Evolutionary conservation across 1,284 basidiomycete species (phyloP), one percentile per base, ranked within the genome.

Genomic region (Pyrrhoderma lamaoense): DNA sequence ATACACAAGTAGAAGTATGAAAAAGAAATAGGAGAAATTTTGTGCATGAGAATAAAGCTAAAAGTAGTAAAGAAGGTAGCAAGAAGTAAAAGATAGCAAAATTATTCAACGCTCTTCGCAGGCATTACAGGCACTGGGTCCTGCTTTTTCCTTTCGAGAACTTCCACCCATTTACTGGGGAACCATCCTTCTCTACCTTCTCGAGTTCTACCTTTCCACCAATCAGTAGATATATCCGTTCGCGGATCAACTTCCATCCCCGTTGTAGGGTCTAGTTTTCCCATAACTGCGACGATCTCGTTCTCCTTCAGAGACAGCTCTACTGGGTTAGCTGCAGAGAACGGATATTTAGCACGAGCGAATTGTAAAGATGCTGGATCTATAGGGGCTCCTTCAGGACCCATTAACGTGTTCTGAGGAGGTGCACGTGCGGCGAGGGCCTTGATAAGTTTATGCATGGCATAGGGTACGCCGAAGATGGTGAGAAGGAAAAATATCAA

Each of bases 171-270:
- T 60, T 89, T 94, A 58, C 76, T 81, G 1, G 95, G 95, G 78
- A 99, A 97, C 93, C 93, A 99, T 0, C 95, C 95, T 59, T 92
- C 85, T 56, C 87, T 76, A 0, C 95, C 96, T 60, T 99, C 94
- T 53, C 95, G 77, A 55, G 91, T 95, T 47, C 95, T 73, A 0
- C 95, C 95, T 65, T 86, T 86, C 93, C 94, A 99, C 95, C 96
- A 99, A 45, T 93, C 92, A 13, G 77, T 79, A 53, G 84, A 82
- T 21, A 86, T 78, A 45, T 85, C 85, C 36, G 79, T 59, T 51
- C 85, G 70, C n/a, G 85, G 85, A 59, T 88, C 82, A 3, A 83
- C 79, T 58, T 88, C 83, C 56, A 69, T 70, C 0, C 85, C 82
- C 0, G 79, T 79, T 22, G 78, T 68, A 9, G 86, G 82, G 60